phyloP scores from a whole-genome alignment of 257 asterid species.

The Asclepias syriaca region DNA sequence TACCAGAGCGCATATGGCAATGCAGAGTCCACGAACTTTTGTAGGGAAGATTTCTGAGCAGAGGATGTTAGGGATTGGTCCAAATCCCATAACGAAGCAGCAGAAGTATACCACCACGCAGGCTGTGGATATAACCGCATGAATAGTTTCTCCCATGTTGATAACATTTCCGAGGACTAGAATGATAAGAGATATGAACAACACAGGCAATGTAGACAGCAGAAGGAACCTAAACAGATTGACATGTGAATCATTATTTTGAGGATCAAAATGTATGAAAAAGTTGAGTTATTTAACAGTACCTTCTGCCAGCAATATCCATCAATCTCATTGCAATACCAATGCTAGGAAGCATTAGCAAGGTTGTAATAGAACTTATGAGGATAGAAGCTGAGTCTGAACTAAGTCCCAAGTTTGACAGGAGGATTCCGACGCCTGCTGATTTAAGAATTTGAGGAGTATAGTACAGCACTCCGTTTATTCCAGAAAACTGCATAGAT shows the following conservation, averaged over 20 bases:
- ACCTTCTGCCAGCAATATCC: conserved; percentile 98
- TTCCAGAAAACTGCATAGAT: conserved; percentile 72
- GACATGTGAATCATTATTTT: too few species aligned
- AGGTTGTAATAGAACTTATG: conserved; percentile 72
- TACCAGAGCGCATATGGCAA: conserved; percentile 86
- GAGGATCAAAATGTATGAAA: too few species aligned
- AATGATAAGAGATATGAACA: conserved; percentile 50
- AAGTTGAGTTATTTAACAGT: background rate
- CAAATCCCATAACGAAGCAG: conserved; percentile 89
- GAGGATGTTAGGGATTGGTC: conserved; percentile 95
- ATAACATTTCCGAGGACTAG: conserved; percentile 65
- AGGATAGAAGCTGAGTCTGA: conserved; percentile 86
- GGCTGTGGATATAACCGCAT: conserved; percentile 68
- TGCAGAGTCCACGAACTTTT: conserved; percentile 89
- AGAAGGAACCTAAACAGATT: conserved; percentile 52
- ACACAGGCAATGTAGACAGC: conserved; percentile 70
- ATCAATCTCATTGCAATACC: conserved; percentile 94
- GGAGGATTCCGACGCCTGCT: conserved; percentile 92
- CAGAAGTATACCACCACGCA: conserved; percentile 85
- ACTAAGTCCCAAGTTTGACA: conserved; percentile 64
- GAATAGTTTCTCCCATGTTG: conserved; percentile 42
- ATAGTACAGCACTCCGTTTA: conserved; percentile 90
- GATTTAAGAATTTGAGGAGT: conserved; percentile 97
- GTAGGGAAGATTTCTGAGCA: conserved; percentile 96
- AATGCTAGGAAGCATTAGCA: conserved; percentile 91